Conservation (phyloP, 2,329 filamentous ascomycete species). For the Acarospora socialis region DNA sequence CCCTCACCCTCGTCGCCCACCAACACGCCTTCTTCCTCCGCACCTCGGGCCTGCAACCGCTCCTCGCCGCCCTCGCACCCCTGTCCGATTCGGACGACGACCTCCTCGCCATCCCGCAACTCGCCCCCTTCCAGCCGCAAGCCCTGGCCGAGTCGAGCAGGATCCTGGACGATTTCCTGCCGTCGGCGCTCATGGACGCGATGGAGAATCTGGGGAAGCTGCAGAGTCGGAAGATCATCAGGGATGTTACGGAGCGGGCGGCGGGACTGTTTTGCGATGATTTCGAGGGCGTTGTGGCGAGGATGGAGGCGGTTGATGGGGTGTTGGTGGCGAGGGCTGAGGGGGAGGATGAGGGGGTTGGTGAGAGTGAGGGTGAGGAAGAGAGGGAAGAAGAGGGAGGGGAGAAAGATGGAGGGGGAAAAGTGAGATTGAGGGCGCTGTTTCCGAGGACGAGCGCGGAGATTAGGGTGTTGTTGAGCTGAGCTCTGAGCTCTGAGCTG, state of each 20-base stretch:
- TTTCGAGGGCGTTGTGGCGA: constrained; percentile 57
- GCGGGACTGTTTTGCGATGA: constrained; percentile 72
- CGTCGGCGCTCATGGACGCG: constrained; percentile 84
- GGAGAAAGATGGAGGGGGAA: constrained; percentile 10
- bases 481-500: no score
- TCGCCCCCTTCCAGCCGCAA: constrained; percentile 45
- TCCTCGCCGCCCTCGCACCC: constrained; percentile 44
- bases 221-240: constrained; percentile 55
- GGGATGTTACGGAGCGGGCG: constrained; percentile 67
- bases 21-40: constrained; percentile 61
- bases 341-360: constrained; percentile 21
- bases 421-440: constrained; percentile 34
- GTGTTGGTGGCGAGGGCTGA: constrained; percentile 19
- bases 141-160: constrained; percentile 56
- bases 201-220: constrained; percentile 65
- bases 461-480: constrained; percentile 49
- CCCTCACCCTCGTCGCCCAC: constrained; percentile 45
- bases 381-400: constrained; percentile 13
- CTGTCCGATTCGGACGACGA: constrained; percentile 26
- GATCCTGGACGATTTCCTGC: constrained; percentile 75
- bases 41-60: constrained; percentile 55
- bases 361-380: constrained; percentile 17
- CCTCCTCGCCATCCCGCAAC: constrained; percentile 39
- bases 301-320: constrained; percentile 46
- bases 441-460: constrained; percentile 52